Evolutionary conservation across 306 rosid genomes (phyloP).

Genomic region (Sicyos baderoa): DNA sequence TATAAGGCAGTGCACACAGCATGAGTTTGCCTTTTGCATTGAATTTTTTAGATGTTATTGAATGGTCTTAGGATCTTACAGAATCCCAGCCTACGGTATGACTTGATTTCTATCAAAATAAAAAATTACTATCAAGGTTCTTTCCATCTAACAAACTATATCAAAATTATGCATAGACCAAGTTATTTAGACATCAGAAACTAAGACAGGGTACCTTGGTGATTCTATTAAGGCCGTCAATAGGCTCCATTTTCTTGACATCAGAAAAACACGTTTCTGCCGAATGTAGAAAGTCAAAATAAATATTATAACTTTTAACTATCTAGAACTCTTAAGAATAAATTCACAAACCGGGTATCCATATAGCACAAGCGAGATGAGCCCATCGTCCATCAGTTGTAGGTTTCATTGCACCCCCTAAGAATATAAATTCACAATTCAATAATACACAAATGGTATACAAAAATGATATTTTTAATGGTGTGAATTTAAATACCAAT

Average conservation of each 20-base stretch:
- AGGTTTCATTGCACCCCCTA: conserved; percentile 99
- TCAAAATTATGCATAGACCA: background rate
- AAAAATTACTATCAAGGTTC: background rate
- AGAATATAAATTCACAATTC: conserved; percentile 26
- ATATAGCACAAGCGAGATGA: conserved; percentile 98
- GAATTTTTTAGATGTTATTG: background rate
- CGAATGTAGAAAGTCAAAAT: conserved; percentile 24
- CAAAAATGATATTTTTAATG: conserved; percentile 7
- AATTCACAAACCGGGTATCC: conserved; percentile 88
- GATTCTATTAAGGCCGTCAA: conserved; percentile 85
- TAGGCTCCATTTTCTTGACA: conserved; percentile 94
- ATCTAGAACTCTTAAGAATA: conserved; percentile 20
- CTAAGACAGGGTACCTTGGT: conserved; percentile 47
- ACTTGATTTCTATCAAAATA: conserved; percentile 1
- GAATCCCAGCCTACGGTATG: background rate
- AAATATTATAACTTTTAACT: conserved; percentile 9
- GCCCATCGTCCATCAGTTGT: conserved; percentile 99
- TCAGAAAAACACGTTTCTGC: conserved; percentile 98
- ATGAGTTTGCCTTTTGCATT: background rate
- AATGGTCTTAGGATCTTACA: background rate
- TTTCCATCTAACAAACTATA: conserved; percentile 3
- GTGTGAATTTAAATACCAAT: conserved; percentile 46
- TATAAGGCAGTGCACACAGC: background rate
- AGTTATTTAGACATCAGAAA: background rate
- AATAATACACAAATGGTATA: conserved; percentile 18